A percentile compares a stretch with the other conserved stretches of the same genome.
Conservation (phyloP, 768 basidiomycete genomes). For the Mrakia blollopis region DNA sequence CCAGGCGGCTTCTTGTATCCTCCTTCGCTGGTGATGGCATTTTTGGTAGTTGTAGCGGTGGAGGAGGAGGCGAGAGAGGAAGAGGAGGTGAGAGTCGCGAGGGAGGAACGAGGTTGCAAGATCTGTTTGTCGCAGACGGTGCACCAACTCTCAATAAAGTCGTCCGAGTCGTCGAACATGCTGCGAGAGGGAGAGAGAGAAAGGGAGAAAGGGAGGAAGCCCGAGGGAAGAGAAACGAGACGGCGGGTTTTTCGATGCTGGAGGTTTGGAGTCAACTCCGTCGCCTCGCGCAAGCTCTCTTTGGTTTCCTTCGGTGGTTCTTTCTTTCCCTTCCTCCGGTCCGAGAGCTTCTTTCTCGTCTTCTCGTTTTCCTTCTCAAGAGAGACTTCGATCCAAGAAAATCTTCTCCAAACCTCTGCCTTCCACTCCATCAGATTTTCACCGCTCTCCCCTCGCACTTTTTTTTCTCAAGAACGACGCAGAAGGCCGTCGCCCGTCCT, state of each 20-base stretch:
- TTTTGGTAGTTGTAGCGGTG: background rate
- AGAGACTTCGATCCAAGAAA: too few relatives aligned
- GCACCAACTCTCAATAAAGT: slow-evolving; percentile 25
- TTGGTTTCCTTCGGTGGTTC: too few relatives aligned
- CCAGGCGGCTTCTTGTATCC: slow-evolving; percentile 1
- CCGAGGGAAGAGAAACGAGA: background rate
- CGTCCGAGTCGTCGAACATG: slow-evolving; percentile 26
- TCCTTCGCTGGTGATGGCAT: background rate
- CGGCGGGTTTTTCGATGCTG: background rate
- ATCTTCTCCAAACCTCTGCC: too few relatives aligned
- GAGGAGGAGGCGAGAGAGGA: background rate
- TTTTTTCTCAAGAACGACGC: too few relatives aligned
- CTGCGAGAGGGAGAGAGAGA: background rate
- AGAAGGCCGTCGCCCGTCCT: too few relatives aligned
- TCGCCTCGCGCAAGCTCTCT: too few relatives aligned
- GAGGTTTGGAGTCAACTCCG: background rate
- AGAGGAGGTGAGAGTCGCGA: background rate
- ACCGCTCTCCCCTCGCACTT: too few relatives aligned
- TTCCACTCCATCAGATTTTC: too few relatives aligned
- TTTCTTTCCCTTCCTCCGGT: too few relatives aligned
- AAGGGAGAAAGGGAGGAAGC: too few relatives aligned
- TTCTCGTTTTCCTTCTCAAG: too few relatives aligned
- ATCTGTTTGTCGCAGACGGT: slow-evolving; percentile 29
- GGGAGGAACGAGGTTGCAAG: background rate
- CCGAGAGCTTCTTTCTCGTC: too few relatives aligned